Conservation (phyloP, 2,329 filamentous ascomycete species). For the Colletotrichum viniferum region DNA sequence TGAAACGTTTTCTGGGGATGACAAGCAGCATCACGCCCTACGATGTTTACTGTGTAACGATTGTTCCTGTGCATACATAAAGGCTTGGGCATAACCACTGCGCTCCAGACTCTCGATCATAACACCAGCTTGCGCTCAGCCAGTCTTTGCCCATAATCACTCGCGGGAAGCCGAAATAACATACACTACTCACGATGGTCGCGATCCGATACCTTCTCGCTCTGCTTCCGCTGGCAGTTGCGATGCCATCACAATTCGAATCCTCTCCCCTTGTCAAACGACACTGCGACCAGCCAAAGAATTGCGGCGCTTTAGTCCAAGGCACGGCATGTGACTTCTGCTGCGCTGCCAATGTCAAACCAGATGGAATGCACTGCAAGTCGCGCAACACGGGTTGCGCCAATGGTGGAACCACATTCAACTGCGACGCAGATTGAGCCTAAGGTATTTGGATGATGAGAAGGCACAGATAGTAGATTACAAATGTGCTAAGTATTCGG, state of each 20-base stretch:
- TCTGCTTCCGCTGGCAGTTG: background rate
- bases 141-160: background rate
- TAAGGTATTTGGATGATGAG: background rate
- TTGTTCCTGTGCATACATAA: background rate
- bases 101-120: too few relatives aligned
- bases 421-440: background rate
- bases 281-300: conserved; percentile 22
- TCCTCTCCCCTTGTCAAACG: background rate
- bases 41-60: fast-evolving
- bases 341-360: conserved; percentile 5
- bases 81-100: background rate
- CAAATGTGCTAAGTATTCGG: fast-evolving
- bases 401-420: background rate
- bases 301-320: conserved; percentile 10
- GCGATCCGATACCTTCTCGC: background rate
- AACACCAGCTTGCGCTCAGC: background rate
- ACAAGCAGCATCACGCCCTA: background rate
- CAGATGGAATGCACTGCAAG: background rate
- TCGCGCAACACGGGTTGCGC: background rate
- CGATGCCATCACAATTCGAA: background rate
- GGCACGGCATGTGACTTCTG: conserved; percentile 5
- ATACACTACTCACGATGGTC: background rate
- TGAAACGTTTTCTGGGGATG: background rate
- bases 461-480: fast-evolving
- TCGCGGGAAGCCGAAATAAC: background rate